Percentiles rank a stretch among this genome's conserved stretches.
Conservation (phyloP, 75 land plant genomes). For the Chamaecyparis obtusa region DNA sequence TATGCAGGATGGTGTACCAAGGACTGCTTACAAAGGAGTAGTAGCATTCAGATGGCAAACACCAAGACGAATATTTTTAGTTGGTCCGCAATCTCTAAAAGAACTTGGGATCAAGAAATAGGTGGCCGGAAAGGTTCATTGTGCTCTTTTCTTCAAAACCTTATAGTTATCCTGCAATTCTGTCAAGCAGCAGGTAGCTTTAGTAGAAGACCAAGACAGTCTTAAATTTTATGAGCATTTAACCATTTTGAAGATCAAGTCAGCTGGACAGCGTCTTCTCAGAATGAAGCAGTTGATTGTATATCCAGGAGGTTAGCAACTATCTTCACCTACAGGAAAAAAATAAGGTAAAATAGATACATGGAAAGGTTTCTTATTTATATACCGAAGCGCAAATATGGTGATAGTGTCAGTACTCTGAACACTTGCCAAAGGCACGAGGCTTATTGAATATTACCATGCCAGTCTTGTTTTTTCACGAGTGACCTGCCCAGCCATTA, state of each 20-base stretch:
- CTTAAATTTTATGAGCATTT: background rate
- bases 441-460: background rate
- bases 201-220: background rate
- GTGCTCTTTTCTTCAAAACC: background rate
- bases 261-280: background rate
- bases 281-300: background rate
- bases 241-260: background rate
- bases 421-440: background rate
- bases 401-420: background rate
- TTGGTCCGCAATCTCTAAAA: constrained; percentile 66
- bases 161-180: background rate
- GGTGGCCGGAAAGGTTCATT: background rate
- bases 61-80: constrained; percentile 74
- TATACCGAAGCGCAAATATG: background rate
- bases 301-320: background rate
- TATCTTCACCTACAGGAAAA: background rate
- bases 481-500: background rate
- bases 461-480: background rate
- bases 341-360: background rate
- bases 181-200: background rate
- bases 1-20: constrained; percentile 88
- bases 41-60: constrained; percentile 86
- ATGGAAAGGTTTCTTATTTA: background rate
- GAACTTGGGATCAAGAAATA: constrained; percentile 43
- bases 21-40: constrained; percentile 95